A percentile compares a stretch with the other conserved stretches of the same genome.
phyloP scores from a whole-genome alignment of 441 rosid genomes.

The Gossypium aridum region DNA sequence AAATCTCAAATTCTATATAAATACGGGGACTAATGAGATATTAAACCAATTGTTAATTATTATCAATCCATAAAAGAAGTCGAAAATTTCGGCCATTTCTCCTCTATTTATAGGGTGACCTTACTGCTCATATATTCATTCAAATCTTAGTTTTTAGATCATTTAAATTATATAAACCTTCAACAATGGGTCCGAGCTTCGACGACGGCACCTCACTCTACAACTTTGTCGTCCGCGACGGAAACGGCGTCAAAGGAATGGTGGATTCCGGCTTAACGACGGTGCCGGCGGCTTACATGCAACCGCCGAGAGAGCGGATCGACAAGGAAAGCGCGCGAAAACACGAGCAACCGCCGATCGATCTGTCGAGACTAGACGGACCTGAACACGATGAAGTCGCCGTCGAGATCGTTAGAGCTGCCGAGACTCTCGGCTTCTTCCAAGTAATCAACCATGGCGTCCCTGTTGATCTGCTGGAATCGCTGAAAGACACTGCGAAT shows the following conservation, averaged over 20 bases:
- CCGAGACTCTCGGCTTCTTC: neutral
- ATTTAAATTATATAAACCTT: no score
- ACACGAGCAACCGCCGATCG: slow-evolving; percentile 32
- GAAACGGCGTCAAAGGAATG: slow-evolving; percentile 6
- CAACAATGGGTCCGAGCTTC: neutral
- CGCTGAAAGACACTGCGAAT: slow-evolving; percentile 37
- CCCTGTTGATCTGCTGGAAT: slow-evolving; percentile 37
- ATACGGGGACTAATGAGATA: no score
- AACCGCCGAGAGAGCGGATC: slow-evolving; percentile 46
- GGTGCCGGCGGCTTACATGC: slow-evolving; percentile 11
- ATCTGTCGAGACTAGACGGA: slow-evolving; percentile 39
- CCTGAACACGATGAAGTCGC: slow-evolving; percentile 32
- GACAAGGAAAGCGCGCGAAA: slow-evolving; percentile 17
- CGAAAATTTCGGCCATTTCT: no score
- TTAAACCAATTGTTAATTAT: no score
- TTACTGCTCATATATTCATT: no score
- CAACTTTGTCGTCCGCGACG: neutral
- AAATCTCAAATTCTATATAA: no score
- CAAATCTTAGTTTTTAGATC: no score
- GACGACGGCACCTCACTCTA: neutral
- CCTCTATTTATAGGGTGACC: no score
- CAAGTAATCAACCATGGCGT: slow-evolving; percentile 49
- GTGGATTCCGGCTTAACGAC: neutral
- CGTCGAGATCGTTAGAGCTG: neutral
- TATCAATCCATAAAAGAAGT: no score